Conservation (phyloP, 73 alveolate genomes). For the Tetrahymena elliotti region DNA sequence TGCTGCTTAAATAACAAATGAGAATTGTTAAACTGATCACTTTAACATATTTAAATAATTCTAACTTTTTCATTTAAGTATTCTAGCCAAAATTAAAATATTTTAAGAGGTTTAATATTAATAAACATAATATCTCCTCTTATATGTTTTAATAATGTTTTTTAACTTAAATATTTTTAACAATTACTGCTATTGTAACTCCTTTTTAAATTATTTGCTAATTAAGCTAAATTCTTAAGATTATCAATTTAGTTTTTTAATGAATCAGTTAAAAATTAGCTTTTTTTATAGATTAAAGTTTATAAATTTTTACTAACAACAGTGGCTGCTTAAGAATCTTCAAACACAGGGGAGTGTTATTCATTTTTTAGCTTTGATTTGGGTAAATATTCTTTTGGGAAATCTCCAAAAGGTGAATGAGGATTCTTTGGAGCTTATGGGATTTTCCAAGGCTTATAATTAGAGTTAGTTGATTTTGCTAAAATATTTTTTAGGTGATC, state of each 20-base stretch:
- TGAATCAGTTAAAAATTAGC: background rate
- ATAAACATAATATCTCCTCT: background rate
- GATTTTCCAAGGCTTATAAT: slow-evolving; percentile 44
- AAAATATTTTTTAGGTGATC: slow-evolving; percentile 37
- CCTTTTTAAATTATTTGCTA: background rate
- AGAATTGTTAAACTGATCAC: background rate
- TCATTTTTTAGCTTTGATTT: slow-evolving; percentile 21
- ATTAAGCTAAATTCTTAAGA: background rate
- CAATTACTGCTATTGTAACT: background rate
- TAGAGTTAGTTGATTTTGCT: slow-evolving; percentile 11
- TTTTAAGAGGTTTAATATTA: too few relatives aligned
- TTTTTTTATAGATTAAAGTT: background rate
- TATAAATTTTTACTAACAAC: slow-evolving; percentile 11
- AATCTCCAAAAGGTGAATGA: slow-evolving; percentile 98
- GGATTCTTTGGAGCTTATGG: slow-evolving; percentile 51
- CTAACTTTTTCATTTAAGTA: too few relatives aligned
- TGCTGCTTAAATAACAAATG: background rate
- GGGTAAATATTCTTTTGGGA: slow-evolving; percentile 84
- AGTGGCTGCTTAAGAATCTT: slow-evolving; percentile 20
- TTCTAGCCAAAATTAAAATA: background rate
- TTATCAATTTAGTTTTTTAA: background rate
- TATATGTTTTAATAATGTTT: too few relatives aligned
- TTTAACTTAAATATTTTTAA: background rate
- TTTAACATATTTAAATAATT: background rate
- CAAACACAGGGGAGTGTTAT: slow-evolving; percentile 27